Base-by-base conservation (phyloP, 2,329 filamentous ascomycete species). In the Monascus ruber region DNA sequence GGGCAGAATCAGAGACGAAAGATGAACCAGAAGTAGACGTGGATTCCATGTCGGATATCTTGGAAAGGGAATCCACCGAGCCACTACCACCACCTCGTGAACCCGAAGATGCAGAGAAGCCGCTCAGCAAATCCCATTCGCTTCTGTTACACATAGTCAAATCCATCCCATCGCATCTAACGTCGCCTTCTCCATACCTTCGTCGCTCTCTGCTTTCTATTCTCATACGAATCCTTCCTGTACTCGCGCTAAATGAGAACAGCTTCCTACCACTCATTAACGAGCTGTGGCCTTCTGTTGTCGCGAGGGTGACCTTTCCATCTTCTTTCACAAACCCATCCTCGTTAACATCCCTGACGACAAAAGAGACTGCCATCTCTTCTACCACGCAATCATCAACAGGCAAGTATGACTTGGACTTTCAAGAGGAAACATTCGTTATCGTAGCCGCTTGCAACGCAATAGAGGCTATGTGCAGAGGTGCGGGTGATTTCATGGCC, bases 251-350 rank as follows among this genome's bases (percentile, higher is more conserved):
- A 3, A 79, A 95, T 48, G 83, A 94, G 55, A 79, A 88, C 44
- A 77, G 79, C 0, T 95, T 94, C 56, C 65, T 98, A 1, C 91
- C 91, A 0, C 72, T 96, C 0, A 79, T 96, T 49, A 91, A 96
- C 60, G 81, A 83, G 3, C 69, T 96, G 5, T 98, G 89, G 89
- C 87, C 88, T 0, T 81, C 93, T 5, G 66, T 94, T 4, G 57
- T 58, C 8, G 49, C 56, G 2, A 51, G 60, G 34, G 54, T 65
- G 36, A 53, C 52, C 11, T 53, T 60, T 28, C 58, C 63, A n/a
- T 49, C 56, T 3, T 54, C 66, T 81, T 1, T 69, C 72, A n/a
- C 72, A 79, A 24, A 66, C 86, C 5, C 74, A 78, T 46, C 51
- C 11, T 41, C 48, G n/a, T 50, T 47, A 17, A 48, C 45, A 4